Conservation (phyloP, 2,329 filamentous ascomycete species). For the Stachybotrys chartarum region DNA sequence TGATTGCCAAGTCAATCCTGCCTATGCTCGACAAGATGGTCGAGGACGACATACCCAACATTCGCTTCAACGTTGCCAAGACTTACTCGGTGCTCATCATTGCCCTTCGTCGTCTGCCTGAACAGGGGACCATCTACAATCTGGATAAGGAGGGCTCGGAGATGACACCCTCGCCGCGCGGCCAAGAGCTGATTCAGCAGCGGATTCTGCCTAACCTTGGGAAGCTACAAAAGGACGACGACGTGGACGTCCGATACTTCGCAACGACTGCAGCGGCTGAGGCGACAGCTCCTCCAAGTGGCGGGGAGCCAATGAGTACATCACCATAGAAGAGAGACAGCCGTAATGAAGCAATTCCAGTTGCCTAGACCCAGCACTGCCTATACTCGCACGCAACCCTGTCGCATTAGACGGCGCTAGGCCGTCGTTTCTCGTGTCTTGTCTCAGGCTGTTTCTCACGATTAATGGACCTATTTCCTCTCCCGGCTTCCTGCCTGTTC, state of each 20-base stretch:
- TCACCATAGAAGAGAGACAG: conserved; percentile 49
- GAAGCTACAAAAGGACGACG: conserved; percentile 94
- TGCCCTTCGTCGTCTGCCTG: conserved; percentile 84
- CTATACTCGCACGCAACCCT: background rate
- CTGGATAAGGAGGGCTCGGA: conserved; percentile 70
- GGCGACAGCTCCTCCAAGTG: conserved; percentile 36
- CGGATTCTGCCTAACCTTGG: conserved; percentile 83
- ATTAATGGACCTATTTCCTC: too few relatives aligned
- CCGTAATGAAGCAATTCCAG: conserved; percentile 47
- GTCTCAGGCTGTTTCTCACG: too few relatives aligned
- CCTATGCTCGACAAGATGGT: conserved; percentile 95
- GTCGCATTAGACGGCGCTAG: background rate
- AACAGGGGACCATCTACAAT: conserved; percentile 77
- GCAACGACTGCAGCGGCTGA: conserved; percentile 77
- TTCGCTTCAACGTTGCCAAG: conserved; percentile 98
- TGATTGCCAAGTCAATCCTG: conserved; percentile 87
- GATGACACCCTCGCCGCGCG: conserved; percentile 59
- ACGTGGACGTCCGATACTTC: conserved; percentile 97
- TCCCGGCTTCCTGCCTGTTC: too few relatives aligned
- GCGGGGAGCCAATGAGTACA: conserved; percentile 57
- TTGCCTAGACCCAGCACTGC: conserved; percentile 18
- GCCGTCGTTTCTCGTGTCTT: too few relatives aligned
- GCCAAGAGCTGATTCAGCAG: conserved; percentile 75
- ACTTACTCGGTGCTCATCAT: conserved; percentile 87
- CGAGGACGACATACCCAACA: conserved; percentile 93